phyloP scores from a whole-genome alignment of 148 eudicot species.

The Heliamphora exappendiculata region DNA sequence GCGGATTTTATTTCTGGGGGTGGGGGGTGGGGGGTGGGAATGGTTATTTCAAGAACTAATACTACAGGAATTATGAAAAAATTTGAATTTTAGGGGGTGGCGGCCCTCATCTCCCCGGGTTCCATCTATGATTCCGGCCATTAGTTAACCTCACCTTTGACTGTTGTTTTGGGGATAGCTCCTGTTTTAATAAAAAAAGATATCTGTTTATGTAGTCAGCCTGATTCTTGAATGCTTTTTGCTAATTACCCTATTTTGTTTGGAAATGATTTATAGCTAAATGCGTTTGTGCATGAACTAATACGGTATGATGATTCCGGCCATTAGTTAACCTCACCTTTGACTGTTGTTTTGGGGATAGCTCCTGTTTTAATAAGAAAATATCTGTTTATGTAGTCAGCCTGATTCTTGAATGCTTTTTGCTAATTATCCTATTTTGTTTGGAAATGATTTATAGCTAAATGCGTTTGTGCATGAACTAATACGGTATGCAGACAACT shows the following conservation, averaged over 20 bases:
- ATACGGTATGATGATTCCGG: too few relatives aligned
- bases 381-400: background rate
- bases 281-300: background rate
- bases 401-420: background rate
- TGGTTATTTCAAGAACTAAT: too few relatives aligned
- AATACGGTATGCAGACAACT: too few relatives aligned
- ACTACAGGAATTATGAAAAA: too few relatives aligned
- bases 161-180: background rate
- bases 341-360: too few relatives aligned
- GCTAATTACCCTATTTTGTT: background rate
- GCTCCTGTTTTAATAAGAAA: background rate
- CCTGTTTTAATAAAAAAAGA: background rate
- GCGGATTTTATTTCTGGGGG: too few relatives aligned
- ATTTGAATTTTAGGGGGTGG: too few relatives aligned
- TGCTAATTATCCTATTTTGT: background rate
- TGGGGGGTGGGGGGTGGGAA: too few relatives aligned
- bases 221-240: background rate
- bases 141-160: too few relatives aligned
- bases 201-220: background rate
- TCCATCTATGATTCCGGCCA: too few relatives aligned
- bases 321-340: too few relatives aligned
- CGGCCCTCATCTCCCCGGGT: too few relatives aligned
- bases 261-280: background rate
- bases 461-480: background rate
- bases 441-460: background rate